phyloP scores from a whole-genome alignment of 2,329 filamentous ascomycete species.

The Hymenoscyphus fructigenus region DNA sequence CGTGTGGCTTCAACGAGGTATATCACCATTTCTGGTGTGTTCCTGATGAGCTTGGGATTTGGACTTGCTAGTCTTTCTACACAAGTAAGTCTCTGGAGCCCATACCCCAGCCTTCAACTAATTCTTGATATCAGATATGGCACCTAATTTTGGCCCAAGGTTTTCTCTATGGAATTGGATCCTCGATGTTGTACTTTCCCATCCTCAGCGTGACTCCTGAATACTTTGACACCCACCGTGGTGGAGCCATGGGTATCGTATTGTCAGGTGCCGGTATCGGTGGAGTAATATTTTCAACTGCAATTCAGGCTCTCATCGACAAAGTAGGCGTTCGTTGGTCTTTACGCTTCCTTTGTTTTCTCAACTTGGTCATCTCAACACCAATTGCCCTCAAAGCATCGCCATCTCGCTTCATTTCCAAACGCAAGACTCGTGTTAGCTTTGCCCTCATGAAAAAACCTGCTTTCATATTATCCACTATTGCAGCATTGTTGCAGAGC shows the following conservation, averaged over 20 bases:
- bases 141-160: conserved; percentile 49
- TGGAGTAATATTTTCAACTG: conserved; percentile 43
- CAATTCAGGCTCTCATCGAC: conserved; percentile 43
- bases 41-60: conserved; percentile 44
- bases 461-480: conserved; percentile 43
- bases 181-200: conserved; percentile 43
- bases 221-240: conserved; percentile 49
- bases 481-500: conserved; percentile 43
- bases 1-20: not conserved
- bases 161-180: conserved; percentile 45
- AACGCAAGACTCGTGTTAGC: conserved; percentile 41
- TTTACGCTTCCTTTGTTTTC: conserved; percentile 41
- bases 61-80: conserved; percentile 41
- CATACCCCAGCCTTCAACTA: conserved; percentile 19
- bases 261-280: conserved; percentile 44
- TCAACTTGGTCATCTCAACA: conserved; percentile 41
- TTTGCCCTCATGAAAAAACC: conserved; percentile 40
- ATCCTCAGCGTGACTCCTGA: conserved; percentile 48
- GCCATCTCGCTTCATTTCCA: conserved; percentile 40
- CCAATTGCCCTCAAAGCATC: conserved; percentile 44
- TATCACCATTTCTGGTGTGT: conserved; percentile 40
- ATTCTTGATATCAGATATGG: conserved; percentile 38
- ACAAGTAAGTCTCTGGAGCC: conserved; percentile 21
- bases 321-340: conserved; percentile 46
- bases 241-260: conserved; percentile 47